Conservation (phyloP, 108 stramenopile species). For the Nitzschia putrida region DNA sequence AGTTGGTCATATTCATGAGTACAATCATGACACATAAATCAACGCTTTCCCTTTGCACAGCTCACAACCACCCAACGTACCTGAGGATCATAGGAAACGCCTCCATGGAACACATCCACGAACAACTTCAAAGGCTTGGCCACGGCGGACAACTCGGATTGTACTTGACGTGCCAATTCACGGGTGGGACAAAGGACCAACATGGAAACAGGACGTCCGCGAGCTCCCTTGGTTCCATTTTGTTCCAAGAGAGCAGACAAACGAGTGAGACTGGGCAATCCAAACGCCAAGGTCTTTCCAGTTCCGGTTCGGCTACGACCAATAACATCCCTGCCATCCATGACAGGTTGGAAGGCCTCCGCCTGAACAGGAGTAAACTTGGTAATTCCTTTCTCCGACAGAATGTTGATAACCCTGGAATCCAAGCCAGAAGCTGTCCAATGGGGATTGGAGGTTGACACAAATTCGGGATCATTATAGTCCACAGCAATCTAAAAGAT, state of each 20-base stretch:
- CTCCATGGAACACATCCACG: slow-evolving; percentile 93
- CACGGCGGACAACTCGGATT: slow-evolving; percentile 75
- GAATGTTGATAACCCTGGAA: slow-evolving; percentile 77
- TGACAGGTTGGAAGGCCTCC: slow-evolving; percentile 84
- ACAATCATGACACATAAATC: too few relatives aligned
- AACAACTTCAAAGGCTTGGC: slow-evolving; percentile 78
- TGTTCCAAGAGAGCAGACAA: slow-evolving; percentile 47
- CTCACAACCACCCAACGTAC: slow-evolving; percentile 30
- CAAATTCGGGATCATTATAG: slow-evolving; percentile 67
- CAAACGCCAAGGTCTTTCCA: slow-evolving; percentile 99
- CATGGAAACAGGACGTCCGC: slow-evolving; percentile 88
- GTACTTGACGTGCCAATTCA: slow-evolving; percentile 98
- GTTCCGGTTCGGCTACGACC: slow-evolving; percentile 97
- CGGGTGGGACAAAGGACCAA: slow-evolving; percentile 97
- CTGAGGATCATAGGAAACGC: slow-evolving; percentile 93
- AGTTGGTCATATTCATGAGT: background rate
- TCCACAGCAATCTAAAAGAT: slow-evolving; percentile 21
- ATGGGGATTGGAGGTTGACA: slow-evolving; percentile 79
- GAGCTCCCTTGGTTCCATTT: slow-evolving; percentile 63
- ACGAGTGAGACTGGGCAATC: slow-evolving; percentile 86
- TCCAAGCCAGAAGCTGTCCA: slow-evolving; percentile 72
- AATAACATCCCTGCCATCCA: slow-evolving; percentile 93
- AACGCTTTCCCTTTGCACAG: too few relatives aligned
- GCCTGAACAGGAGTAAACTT: slow-evolving; percentile 91
- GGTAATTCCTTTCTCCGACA: slow-evolving; percentile 80